Conservation (phyloP, 225 moss, liverwort and hornwort genomes). For the Polytrichum formosum region DNA sequence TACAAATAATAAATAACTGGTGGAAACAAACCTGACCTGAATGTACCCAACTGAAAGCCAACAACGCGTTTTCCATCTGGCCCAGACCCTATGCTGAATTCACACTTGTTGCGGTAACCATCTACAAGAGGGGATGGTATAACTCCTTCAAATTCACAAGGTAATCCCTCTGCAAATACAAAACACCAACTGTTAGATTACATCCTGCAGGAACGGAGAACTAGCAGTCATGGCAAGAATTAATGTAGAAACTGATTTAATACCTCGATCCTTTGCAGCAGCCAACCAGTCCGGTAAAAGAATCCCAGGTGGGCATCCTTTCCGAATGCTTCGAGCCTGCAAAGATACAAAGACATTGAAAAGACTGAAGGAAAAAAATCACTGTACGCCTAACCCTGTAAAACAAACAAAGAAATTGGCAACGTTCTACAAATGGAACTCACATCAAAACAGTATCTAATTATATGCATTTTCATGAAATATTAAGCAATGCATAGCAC, state of each 20-base stretch:
- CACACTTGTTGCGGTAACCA: conserved; percentile 98
- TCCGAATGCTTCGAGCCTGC: conserved; percentile 86
- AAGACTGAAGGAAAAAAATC: neutral
- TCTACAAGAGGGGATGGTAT: conserved; percentile 90
- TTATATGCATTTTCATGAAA: too few species aligned
- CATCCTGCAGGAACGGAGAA: conserved; percentile 6
- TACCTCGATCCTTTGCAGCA: conserved; percentile 84
- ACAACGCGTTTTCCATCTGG: conserved; percentile 90
- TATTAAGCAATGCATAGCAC: too few species aligned
- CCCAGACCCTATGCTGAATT: conserved; percentile 86
- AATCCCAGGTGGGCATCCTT: conserved; percentile 73
- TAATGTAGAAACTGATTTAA: conserved; percentile 1
- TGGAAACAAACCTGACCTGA: conserved; percentile 59
- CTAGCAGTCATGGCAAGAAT: neutral
- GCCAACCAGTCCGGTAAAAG: conserved; percentile 89
- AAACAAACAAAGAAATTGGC: too few species aligned
- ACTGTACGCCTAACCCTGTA: too few species aligned
- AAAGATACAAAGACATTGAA: neutral
- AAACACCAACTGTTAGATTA: conserved; percentile 14
- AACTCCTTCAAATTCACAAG: conserved; percentile 83
- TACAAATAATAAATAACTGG: neutral
- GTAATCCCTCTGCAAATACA: conserved; percentile 68
- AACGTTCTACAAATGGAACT: too few species aligned
- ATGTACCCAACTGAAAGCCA: conserved; percentile 93
- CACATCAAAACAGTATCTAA: too few species aligned